These are phyloP conservation scores for Rubus parviflorus DNA, from an alignment of 306 rosid species.

Conservation along the genomic window DNA sequence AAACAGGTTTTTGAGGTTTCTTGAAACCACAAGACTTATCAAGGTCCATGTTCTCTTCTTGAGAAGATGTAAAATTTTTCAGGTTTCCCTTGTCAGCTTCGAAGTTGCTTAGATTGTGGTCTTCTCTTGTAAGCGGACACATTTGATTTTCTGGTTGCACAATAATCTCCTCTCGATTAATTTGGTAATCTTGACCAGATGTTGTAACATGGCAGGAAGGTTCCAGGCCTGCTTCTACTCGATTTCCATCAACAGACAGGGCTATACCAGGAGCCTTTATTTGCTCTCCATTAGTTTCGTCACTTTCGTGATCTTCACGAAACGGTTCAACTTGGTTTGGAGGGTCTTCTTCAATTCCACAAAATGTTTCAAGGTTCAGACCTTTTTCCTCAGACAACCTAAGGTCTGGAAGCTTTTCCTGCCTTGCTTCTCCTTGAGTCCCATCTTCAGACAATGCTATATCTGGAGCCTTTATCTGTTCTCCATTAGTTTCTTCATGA, in stretches of 20 bases:
- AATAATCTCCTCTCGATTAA: conserved; percentile 22
- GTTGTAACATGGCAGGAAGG: not conserved
- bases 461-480: conserved; percentile 22
- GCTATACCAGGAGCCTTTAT: not conserved
- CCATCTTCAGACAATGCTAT: conserved; percentile 19
- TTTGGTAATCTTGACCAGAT: conserved; percentile 29
- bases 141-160: conserved; percentile 29
- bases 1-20: conserved; percentile 31
- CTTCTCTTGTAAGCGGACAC: conserved; percentile 26
- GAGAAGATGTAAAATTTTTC: conserved; percentile 31
- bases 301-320: not conserved
- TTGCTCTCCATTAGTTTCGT: not conserved
- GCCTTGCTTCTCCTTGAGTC: not conserved
- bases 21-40: conserved; percentile 23
- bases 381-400: conserved; percentile 23
- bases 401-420: not conserved
- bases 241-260: not conserved
- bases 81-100: conserved; percentile 42
- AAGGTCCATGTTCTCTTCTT: conserved; percentile 34
- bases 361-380: conserved; percentile 28
- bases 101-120: conserved; percentile 17
- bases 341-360: conserved; percentile 31
- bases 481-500: conserved; percentile 36
- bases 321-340: conserved; percentile 11
- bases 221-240: not conserved